Base-by-base conservation (phyloP, 768 basidiomycete genomes). In the Clathrus columnatus region DNA sequence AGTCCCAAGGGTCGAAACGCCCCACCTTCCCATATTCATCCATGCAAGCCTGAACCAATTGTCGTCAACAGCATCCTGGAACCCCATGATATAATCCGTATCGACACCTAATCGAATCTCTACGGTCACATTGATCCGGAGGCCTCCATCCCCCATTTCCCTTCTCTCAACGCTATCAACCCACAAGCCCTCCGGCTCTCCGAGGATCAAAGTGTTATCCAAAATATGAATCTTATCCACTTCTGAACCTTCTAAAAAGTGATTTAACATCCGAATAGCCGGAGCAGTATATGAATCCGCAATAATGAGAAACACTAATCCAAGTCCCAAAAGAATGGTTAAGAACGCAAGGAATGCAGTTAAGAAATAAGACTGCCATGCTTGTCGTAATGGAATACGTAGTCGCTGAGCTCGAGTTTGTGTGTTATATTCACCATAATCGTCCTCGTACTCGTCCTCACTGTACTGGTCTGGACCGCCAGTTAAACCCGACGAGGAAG, bases 281-380 rank as follows among this genome's bases (percentile, higher is more conserved):
- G 54, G 54, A n/a, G 54, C 44, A 18, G 54, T 45, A 47, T 55
- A 55, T 28, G 54, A 55, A 20, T 55, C 54, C 32, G 54, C 54
- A 7, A 55, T 20, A 17, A 47, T 44, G 20, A 55, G 30, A n/a
- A 47, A 17, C 21, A 24, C 43, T 30, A 55, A 10, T n/a, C 28
- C 23, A 10, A 48, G 18, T 30, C 45, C 54, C 18, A 55, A 8
- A 7, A 29, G 36, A 17, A 55, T n/a, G 24, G 45, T 55, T 7
- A 55, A 23, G 43, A 55, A 7, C 18, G 30, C 54, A 27, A 48
- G 24, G 14, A 30, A 14, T 2, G 54, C 46, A 2, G 54, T 55
- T 18, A 48, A 24, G 20, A 55, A 26, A 30, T 55, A 48, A 10
- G 54, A 55, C 18, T 30, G 17, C 54, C 54, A 55, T 51, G 52